Base-by-base conservation (phyloP, 2,329 filamentous ascomycete species). In the Coniochaeta hoffmannii region DNA sequence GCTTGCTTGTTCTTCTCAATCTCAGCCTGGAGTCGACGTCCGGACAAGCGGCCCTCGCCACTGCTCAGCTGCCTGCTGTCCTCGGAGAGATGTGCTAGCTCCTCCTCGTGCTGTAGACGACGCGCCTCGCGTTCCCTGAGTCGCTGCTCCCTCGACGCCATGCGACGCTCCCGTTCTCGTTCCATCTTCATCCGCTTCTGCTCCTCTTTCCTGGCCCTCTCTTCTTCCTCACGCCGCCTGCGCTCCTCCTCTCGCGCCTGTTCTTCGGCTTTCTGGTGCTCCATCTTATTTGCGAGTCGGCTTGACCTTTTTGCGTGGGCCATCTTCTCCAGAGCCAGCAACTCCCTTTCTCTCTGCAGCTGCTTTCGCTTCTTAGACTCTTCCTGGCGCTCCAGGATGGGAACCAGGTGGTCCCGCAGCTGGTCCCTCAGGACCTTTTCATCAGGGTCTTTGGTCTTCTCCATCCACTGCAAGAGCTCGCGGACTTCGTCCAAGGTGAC, bases 251-350 rank as follows among this genome's bases (percentile, higher is more conserved):
- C 87, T 10, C 79, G 83, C 17, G 78, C 79, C 62, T 88, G 81
- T 57, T 90, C 85, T 50, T 93, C 85, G 58, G 87, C 78, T 62
- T 83, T 86, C 65, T 91, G 88, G 60, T 84, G 87, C 66, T 97
- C 91, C 32, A 85, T 76, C 66, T 90, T 95, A 60, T 82, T 81
- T 17, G 93, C 92, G 61, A 99, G 83, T 59, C 94, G 85, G 64
- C 90, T 96, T 1, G 94, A 99, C 59, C 94, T 80, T 73, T 99
- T 99, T 4, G 94, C 93, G 56, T 87, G 89, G n/a, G 90, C 90
- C 73, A 97, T 81, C 68, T 94, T 93, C 63, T 93, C 87, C 61
- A 96, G 71, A 62, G 85, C 90, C 53, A 90, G 76, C 22, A 96
- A 71, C 64, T 97, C 93, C 59, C 86, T 89, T 67, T 95, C 83